phyloP scores from a whole-genome alignment of 1,284 basidiomycete genomes.

The Cutaneotrichosporon sp. region DNA sequence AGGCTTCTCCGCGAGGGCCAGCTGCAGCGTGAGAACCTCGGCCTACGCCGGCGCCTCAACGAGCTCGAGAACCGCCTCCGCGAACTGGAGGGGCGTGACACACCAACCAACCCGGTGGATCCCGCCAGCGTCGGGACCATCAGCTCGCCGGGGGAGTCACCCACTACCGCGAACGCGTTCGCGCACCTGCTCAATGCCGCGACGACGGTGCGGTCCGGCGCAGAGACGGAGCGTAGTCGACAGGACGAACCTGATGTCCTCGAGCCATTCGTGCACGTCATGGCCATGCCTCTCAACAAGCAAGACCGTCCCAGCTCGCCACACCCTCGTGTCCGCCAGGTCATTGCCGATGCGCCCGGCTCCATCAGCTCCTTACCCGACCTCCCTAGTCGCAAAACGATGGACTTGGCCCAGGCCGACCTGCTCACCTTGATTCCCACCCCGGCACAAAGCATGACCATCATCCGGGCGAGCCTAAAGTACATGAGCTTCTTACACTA shows the following conservation, averaged over 20 bases:
- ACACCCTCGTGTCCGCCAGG: conserved; percentile 11
- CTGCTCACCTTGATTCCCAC: conserved; percentile 25
- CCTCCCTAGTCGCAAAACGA: conserved; percentile 26
- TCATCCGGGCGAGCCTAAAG: conserved; percentile 27
- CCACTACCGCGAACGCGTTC: conserved; percentile 21
- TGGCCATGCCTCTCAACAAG: conserved; percentile 22
- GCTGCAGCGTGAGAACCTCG: conserved; percentile 29
- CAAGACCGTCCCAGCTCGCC: conserved; percentile 19
- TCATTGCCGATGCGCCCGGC: conserved; percentile 14
- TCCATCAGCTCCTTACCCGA: conserved; percentile 21
- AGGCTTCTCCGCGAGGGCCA: conserved; percentile 26
- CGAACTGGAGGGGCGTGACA: conserved; percentile 17
- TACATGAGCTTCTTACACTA: conserved; percentile 32
- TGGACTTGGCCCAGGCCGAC: conserved; percentile 31
- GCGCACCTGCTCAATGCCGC: conserved; percentile 21
- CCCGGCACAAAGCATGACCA: conserved; percentile 24
- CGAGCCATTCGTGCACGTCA: conserved; percentile 29
- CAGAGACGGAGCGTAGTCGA: conserved; percentile 17
- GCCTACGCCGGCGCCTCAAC: conserved; percentile 20
- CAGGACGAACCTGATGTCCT: conserved; percentile 31
- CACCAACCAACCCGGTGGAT: neutral
- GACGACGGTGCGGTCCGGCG: conserved; percentile 12
- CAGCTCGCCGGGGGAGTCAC: conserved; percentile 17
- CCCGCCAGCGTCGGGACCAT: conserved; percentile 9
- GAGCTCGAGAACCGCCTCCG: conserved; percentile 25